Base-by-base conservation (phyloP, 768 basidiomycete genomes). In the Calocybe cyanea region DNA sequence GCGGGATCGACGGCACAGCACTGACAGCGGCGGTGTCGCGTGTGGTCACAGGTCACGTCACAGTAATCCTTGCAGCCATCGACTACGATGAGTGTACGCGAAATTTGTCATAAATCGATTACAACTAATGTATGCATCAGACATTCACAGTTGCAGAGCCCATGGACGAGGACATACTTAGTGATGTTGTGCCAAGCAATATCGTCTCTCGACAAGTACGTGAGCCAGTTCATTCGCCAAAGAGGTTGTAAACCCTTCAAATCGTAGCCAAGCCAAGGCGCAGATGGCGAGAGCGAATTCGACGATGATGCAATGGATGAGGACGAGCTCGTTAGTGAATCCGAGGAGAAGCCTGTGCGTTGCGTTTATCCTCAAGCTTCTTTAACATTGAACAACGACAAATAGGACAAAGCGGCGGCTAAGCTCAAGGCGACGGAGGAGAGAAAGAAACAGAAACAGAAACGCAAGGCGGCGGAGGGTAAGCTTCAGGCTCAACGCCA, bases 111-210 rank as follows among this genome's bases (percentile, higher is more conserved):
- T 37, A 34, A 17, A 17, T 28, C 10, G 7, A 11, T 15, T 25
- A 0, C 20, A 11, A 20, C 45, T 51, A 4, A 50, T 18, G 9
- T 4, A 23, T 23, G 28, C 18, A 39, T 34, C 37, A 72, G 71
- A 55, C 68, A 19, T 72, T 73, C 46, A 73, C 69, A 9, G 56
- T 70, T 0, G 64, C 60, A 19, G 63, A 65, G 31, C 58, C 65
- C 19, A 69, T 68, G 62, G 76, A 79, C 9, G 92, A 92, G 43
- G 92, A 94, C 63, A 84, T 91, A 40, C 75, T 96, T 50, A 90
- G 87, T 57, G 92, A 95, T 63, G 80, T 94, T 46, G 83, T 95
- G 7, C 92, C 92, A 2, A 87, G 85, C 62, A 90, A 92, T 61
- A 91, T 94, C 52, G 84, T 93, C 37, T 93, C 91, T 45, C 80